Conservation (phyloP, 2,329 filamentous ascomycete genomes). For the Stagonosporopsis vannaccii region DNA sequence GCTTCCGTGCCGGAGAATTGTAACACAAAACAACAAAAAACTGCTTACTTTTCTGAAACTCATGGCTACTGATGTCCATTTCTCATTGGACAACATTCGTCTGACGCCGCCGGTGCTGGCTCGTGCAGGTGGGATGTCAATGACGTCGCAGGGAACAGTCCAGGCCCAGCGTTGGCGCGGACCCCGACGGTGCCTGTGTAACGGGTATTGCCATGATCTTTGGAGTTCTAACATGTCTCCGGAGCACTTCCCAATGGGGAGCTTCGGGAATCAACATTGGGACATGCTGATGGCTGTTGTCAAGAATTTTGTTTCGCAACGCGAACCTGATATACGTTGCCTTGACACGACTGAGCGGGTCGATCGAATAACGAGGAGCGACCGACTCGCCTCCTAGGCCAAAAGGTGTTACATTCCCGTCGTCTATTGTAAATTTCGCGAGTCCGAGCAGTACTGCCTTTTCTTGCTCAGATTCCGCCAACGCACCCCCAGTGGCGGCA, state of each 20-base stretch:
- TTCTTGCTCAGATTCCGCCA: no score
- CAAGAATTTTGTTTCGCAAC: not conserved
- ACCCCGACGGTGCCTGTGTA: not conserved
- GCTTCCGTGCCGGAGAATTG: slow-evolving; percentile 10
- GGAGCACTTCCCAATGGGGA: not conserved
- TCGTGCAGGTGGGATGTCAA: not conserved
- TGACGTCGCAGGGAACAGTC: slow-evolving; percentile 1
- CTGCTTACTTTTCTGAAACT: not conserved
- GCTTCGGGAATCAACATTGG: not conserved
- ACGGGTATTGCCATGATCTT: not conserved
- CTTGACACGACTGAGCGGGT: not conserved
- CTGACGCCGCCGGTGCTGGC: not conserved
- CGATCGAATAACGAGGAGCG: no score
- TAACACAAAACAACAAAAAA: not conserved
- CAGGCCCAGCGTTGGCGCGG: not conserved
- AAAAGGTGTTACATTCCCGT: no score
- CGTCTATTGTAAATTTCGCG: no score
- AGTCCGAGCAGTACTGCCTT: no score
- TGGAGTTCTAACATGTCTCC: not conserved
- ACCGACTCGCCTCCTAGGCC: no score
- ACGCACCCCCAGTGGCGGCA: no score
- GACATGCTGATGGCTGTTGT: not conserved
- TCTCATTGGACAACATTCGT: not conserved
- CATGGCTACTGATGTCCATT: not conserved
- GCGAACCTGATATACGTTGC: not conserved